Conservation (phyloP, 331 rosid genomes). For the Malus hybrid region DNA sequence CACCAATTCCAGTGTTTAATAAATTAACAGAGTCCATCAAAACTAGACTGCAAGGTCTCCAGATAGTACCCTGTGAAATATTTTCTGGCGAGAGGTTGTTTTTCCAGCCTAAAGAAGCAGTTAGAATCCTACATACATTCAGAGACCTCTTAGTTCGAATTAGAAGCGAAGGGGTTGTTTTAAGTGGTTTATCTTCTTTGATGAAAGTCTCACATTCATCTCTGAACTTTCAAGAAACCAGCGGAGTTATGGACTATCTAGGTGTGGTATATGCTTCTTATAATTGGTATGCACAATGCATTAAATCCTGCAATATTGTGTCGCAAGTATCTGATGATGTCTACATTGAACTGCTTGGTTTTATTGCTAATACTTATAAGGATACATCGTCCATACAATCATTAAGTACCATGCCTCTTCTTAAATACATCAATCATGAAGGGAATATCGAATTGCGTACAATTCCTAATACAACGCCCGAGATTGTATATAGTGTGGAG, state of each 20-base stretch:
- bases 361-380: not conserved
- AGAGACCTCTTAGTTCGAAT: not conserved
- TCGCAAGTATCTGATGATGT: not conserved
- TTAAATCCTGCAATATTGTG: slow-evolving; percentile 1
- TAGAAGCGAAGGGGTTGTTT: not conserved
- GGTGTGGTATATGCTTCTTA: not conserved
- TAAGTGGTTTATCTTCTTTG: not conserved
- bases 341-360: slow-evolving; percentile 10
- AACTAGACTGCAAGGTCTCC: not conserved
- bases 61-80: slow-evolving; percentile 6
- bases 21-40: not conserved
- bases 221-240: not conserved
- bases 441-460: not conserved
- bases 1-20: not conserved
- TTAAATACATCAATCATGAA: not conserved
- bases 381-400: not conserved
- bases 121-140: not conserved
- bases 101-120: not conserved
- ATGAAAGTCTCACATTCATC: slow-evolving; percentile 7
- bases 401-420: not conserved
- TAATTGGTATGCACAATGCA: slow-evolving; percentile 9
- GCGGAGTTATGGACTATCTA: not conserved
- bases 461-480: not conserved
- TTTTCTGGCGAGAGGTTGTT: not conserved
- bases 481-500: not conserved